Base-by-base conservation (phyloP, 257 asterid genomes). In the Plantago elongata region DNA sequence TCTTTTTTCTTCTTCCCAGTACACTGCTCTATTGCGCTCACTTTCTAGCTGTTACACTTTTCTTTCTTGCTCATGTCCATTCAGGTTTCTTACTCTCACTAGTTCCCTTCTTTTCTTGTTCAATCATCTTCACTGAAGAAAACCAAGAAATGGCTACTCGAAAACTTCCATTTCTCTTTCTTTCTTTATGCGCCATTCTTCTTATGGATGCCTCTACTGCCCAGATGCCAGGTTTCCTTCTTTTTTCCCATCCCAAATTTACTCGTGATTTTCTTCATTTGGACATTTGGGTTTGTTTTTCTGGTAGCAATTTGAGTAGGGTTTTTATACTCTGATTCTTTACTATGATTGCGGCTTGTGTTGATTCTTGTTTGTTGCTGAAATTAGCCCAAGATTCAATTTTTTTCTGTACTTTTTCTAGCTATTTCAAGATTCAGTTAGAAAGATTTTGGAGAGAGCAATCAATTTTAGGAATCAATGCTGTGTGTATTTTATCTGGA, bases 151-250 rank as follows among this genome's bases (percentile, higher is more conserved):
- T 93, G 99, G 85, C 71, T 62, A 27, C 51, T 61, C 37, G 70
- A 27, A 13, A 6, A 3, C 40, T 68, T 75, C 57, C 64, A 64
- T 16, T 77, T 40, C 55, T 71, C 51, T 42, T 67, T 66, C 37
- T 84, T 52, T 67, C 64, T 46, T 54, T 77, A 3, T 69, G 22
- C 70, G 55, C 63, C 48, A 64, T 75, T 52, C 75, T 75, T 72
- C 79, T 83, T 63, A 61, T 79, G 70, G 87, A 84, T 80, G 65
- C 65, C 40, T 69, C 78, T 83, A 70, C 68, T 47, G 92, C 97
- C 72, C 97, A 89, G 83, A 85, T 72, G 78, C 94, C 95, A 85
- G 99, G 99, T 93, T 56, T 56, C 27, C 27, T 22, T 65, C 64
- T 65, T 50, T 63, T 48, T 43, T 30, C 30, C 11, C 7, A 30